Conservation (phyloP, 2,329 filamentous ascomycete species). For the Cladophialophora carrionii region DNA sequence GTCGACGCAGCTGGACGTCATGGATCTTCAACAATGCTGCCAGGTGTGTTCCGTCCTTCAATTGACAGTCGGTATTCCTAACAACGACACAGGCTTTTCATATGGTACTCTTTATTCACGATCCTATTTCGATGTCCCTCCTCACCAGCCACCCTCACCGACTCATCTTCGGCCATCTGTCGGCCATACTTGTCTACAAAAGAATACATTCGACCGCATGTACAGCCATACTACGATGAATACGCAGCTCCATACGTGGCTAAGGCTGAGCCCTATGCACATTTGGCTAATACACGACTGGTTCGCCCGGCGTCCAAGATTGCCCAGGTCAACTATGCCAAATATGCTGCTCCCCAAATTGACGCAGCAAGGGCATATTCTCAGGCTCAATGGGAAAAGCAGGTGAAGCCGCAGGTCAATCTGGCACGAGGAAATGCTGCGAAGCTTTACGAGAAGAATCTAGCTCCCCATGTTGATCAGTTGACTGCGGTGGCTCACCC, state of each 20-base stretch:
- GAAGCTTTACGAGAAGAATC: conserved; percentile 67
- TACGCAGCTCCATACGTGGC: conserved; percentile 85
- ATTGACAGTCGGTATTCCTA: conserved; percentile 8
- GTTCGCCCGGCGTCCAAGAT: conserved; percentile 70
- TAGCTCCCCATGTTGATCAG: conserved; percentile 75
- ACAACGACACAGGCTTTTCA: conserved; percentile 62
- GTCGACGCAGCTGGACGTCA: conserved; percentile 34
- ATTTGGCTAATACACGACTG: conserved; percentile 61
- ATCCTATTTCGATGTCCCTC: conserved; percentile 81
- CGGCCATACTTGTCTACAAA: conserved; percentile 73
- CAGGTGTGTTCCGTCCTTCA: conserved; percentile 52
- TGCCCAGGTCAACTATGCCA: conserved; percentile 62
- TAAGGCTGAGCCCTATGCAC: conserved; percentile 71
- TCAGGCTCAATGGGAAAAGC: conserved; percentile 75
- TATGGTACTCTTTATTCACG: conserved; percentile 85
- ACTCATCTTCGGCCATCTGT: conserved; percentile 76
- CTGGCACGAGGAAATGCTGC: conserved; percentile 65
- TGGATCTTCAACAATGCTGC: conserved; percentile 54
- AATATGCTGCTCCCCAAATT: conserved; percentile 75
- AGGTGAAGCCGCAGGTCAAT: conserved; percentile 72
- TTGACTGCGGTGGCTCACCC: conserved; percentile 64
- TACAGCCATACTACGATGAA: conserved; percentile 81
- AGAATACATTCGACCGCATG: conserved; percentile 70
- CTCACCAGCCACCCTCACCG: conserved; percentile 67
- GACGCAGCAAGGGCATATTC: conserved; percentile 68